phyloP scores from a whole-genome alignment of 352 stramenopile species.

The Pythium scleroteichum region DNA sequence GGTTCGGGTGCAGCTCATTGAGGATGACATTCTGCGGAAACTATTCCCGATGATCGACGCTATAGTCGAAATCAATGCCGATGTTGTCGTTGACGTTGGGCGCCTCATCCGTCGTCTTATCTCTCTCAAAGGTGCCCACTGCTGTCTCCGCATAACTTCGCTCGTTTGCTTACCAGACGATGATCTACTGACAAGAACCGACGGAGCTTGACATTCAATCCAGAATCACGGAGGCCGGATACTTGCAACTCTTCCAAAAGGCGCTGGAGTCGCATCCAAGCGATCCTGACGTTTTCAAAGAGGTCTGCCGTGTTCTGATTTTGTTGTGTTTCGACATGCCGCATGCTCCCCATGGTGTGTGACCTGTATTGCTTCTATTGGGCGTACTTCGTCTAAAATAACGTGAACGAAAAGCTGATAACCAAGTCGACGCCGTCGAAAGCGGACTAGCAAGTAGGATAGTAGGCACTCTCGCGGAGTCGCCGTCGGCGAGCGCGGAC shows the following conservation, averaged over 20 bases:
- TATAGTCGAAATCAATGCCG: conserved; percentile 35
- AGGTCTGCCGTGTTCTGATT: conserved; percentile 40
- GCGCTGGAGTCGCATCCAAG: conserved; percentile 33
- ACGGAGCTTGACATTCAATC: conserved; percentile 59
- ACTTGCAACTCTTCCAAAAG: conserved; percentile 34
- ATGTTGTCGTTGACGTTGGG: conserved; percentile 44
- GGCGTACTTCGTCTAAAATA: background rate
- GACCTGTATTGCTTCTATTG: too few relatives aligned
- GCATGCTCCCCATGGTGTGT: conserved; percentile 41
- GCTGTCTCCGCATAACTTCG: too few relatives aligned
- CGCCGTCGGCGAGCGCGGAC: conserved; percentile 17
- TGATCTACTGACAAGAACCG: conserved; percentile 31
- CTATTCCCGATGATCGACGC: conserved; percentile 31
- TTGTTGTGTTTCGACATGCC: conserved; percentile 60
- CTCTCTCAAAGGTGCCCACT: conserved; percentile 41
- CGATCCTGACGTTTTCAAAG: conserved; percentile 32
- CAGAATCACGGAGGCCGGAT: conserved; percentile 46
- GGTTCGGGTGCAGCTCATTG: conserved; percentile 35
- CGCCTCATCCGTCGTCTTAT: conserved; percentile 51
- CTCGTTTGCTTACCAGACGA: background rate
- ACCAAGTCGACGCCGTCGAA: conserved; percentile 47
- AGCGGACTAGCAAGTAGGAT: conserved; percentile 37
- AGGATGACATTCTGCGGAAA: conserved; percentile 35
- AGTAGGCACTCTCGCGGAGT: conserved; percentile 22
- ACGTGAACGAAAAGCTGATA: conserved; percentile 36